phyloP scores from a whole-genome alignment of 164 flowering plant genomes.

The Dillenia suffruticosa region DNA sequence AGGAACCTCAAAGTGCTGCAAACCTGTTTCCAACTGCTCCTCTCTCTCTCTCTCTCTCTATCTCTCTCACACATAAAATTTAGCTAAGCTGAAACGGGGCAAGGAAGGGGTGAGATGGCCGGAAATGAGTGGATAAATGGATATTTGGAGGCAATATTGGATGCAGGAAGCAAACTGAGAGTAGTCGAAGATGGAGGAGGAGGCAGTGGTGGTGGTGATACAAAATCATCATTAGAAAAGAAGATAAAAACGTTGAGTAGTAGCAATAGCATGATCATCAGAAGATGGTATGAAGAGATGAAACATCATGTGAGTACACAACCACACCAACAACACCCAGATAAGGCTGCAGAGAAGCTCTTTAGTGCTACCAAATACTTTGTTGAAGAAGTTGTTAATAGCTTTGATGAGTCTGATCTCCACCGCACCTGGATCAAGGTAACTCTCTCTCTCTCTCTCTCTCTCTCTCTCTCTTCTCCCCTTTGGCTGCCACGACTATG shows the following conservation, averaged over 20 bases:
- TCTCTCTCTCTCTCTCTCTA: conserved; percentile 5
- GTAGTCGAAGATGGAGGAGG: conserved; percentile 1
- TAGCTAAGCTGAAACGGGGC: background rate
- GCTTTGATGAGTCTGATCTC: conserved; percentile 59
- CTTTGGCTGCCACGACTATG: too few species aligned
- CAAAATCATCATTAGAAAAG: background rate
- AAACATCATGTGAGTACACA: background rate
- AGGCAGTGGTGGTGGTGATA: background rate
- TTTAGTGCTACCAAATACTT: conserved; percentile 57
- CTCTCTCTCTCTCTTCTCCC: conserved; percentile 1
- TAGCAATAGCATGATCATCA: too few species aligned
- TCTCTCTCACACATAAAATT: background rate
- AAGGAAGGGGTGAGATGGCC: conserved; percentile 37
- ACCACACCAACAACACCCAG: background rate
- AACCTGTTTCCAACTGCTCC: background rate
- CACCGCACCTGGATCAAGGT: conserved; percentile 57
- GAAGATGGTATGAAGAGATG: background rate
- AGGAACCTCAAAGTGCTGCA: background rate
- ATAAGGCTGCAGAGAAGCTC: conserved; percentile 5
- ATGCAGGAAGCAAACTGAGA: conserved; percentile 36
- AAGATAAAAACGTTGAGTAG: background rate
- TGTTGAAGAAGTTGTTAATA: conserved; percentile 50
- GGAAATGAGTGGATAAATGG: conserved; percentile 83
- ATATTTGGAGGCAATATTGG: conserved; percentile 79
- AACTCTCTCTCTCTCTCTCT: conserved; percentile 5